These are phyloP conservation scores for Euphorbia tirucalli DNA, from an alignment of 345 rosid genomes.

Conservation along the genomic window DNA sequence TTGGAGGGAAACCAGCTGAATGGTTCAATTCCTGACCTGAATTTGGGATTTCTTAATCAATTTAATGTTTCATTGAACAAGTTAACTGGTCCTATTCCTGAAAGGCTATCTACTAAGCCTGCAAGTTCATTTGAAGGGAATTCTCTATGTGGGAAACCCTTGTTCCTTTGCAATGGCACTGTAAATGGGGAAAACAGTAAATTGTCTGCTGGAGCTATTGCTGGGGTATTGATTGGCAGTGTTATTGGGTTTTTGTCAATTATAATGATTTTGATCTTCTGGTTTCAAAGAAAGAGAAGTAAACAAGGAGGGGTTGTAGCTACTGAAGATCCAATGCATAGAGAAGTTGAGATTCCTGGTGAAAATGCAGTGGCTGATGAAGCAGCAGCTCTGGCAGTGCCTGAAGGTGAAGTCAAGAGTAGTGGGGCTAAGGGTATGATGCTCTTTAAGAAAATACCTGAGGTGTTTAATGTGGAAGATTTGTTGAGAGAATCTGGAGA, in stretches of 20 bases:
- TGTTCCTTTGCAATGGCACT: slow-evolving; percentile 33
- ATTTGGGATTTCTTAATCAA: slow-evolving; percentile 25
- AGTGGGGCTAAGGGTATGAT: slow-evolving; percentile 17
- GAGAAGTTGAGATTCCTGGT: slow-evolving; percentile 20
- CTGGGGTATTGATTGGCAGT: slow-evolving; percentile 43
- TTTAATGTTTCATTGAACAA: slow-evolving; percentile 45
- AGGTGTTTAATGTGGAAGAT: no score
- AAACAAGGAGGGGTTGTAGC: slow-evolving; percentile 11
- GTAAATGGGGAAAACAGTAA: background rate
- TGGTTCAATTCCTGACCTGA: slow-evolving; percentile 39
- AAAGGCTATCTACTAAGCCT: slow-evolving; percentile 22
- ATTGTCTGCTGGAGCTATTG: slow-evolving; percentile 42
- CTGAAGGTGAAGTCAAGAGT: slow-evolving; percentile 19
- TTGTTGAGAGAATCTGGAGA: no score
- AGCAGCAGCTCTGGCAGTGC: background rate
- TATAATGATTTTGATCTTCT: slow-evolving; percentile 30
- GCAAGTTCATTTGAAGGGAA: slow-evolving; percentile 32
- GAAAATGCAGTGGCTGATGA: slow-evolving; percentile 12
- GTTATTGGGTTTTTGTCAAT: slow-evolving; percentile 32
- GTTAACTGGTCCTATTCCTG: slow-evolving; percentile 38
- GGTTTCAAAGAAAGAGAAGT: slow-evolving; percentile 32
- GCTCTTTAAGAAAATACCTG: no score
- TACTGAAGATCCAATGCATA: slow-evolving; percentile 9
- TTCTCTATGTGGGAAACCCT: slow-evolving; percentile 41
- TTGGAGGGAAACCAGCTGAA: slow-evolving; percentile 36